Evolutionary conservation across 257 asterid genomes (phyloP), one percentile per base, ranked within the genome.

Genomic region (Asclepias syriaca): DNA sequence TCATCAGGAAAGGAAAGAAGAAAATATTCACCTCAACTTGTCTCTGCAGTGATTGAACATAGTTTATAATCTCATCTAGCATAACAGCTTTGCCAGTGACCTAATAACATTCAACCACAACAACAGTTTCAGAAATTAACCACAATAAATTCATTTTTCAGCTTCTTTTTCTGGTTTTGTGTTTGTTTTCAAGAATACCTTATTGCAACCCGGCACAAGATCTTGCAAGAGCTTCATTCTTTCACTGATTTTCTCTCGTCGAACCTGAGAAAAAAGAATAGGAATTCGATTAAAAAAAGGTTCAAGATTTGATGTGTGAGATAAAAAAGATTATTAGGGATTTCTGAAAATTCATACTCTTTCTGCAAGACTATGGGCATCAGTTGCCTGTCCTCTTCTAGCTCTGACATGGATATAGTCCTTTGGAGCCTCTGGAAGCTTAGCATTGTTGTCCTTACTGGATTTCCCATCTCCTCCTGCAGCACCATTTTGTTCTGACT

Each of bases 61-160:
- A 93, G 69, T 93, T 90, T 68, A 93, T 93, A 72, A 90, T 93
- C 87, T 90, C 97, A 83, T 93, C 98, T 63, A 93, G 93, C 98
- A 93, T 90, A n/a, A 93, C 97, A 76, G 98, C 96, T 87, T 93
- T 93, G 34, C 98, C 98, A 64, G 97, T 93, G 24, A 90, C 95
- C 96, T 89, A 80, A 58, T 2, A 24, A 16, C 37, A 40, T 2
- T 6, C 48, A 43, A 43, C 48, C 48, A 43, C 48, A 40, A 15
- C 15, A 50, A 14, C 60, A 2, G 24, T 18, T 18, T 55, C 29
- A 16, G 27, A 48, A 21, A 46, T 81, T 48, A 81, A 74, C 70
- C 56, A 13, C 53, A 55, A 27, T 24, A 50, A 58, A 9, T 4
- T 6, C 51, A 11, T 61, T 43, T 43, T 5, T 6, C 10, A 43